phyloP scores from a whole-genome alignment of 805 yeast genomes.

The Isabelozyma rhagii region DNA sequence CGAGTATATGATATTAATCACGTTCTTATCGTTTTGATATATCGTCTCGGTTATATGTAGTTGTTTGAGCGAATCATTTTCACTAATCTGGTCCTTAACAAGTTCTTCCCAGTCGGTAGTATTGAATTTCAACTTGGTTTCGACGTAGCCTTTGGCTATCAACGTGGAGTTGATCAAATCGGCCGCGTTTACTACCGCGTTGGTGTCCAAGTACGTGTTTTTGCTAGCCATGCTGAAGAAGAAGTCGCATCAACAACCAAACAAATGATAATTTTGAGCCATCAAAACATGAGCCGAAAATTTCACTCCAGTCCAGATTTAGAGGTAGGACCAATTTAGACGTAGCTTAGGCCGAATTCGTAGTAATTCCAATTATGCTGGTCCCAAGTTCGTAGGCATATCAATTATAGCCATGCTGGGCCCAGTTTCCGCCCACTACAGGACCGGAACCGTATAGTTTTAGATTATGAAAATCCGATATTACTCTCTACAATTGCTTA shows the following conservation, averaged over 20 bases:
- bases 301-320: too few species aligned
- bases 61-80: conserved; percentile 6
- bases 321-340: too few species aligned
- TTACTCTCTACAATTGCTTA: background rate
- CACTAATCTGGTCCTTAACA: conserved; percentile 20
- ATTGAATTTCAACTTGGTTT: conserved; percentile 26
- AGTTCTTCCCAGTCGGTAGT: conserved; percentile 34
- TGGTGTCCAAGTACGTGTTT: conserved; percentile 20
- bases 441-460: too few species aligned
- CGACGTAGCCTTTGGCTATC: conserved; percentile 32
- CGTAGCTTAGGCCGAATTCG: too few species aligned
- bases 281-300: too few species aligned
- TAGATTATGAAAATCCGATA: background rate
- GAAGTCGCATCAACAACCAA: background rate
- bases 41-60: conserved; percentile 23
- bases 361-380: too few species aligned
- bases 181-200: conserved; percentile 34
- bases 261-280: too few species aligned
- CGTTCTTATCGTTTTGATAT: conserved; percentile 35
- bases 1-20: conserved; percentile 36
- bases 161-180: conserved; percentile 33
- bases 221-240: background rate
- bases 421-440: too few species aligned
- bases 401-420: too few species aligned
- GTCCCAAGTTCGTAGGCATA: too few species aligned